phyloP scores from a whole-genome alignment of 805 yeast species.

The Ogataea allantospora region DNA sequence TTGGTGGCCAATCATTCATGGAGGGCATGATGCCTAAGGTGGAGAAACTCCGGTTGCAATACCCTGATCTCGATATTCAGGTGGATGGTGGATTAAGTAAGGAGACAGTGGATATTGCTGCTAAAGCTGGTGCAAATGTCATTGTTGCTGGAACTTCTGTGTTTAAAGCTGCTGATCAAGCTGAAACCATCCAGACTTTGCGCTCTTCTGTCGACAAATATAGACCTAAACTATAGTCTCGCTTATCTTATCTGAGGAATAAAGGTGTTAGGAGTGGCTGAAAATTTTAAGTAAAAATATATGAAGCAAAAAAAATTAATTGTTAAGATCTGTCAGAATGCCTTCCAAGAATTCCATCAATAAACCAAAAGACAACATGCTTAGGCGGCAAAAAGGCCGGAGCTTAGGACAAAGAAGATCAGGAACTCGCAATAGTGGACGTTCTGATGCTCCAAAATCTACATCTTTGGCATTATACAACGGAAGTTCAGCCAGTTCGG shows the following conservation, averaged over 20 bases:
- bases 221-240: slow-evolving; percentile 1
- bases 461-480: slow-evolving; percentile 44
- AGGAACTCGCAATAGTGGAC: slow-evolving; percentile 21
- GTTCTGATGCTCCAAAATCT: slow-evolving; percentile 19
- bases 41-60: slow-evolving; percentile 63
- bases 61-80: slow-evolving; percentile 81
- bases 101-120: slow-evolving; percentile 81
- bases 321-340: slow-evolving; percentile 41
- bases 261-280: slow-evolving; percentile 6
- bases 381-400: slow-evolving; percentile 48
- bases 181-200: slow-evolving; percentile 65
- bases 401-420: slow-evolving; percentile 56
- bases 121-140: slow-evolving; percentile 97
- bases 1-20: slow-evolving; percentile 98
- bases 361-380: slow-evolving; percentile 65
- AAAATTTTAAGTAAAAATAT: slow-evolving; percentile 7
- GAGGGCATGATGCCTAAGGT: slow-evolving; percentile 96
- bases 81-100: slow-evolving; percentile 96
- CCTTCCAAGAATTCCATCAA: slow-evolving; percentile 82
- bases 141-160: slow-evolving; percentile 97
- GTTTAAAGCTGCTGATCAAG: slow-evolving; percentile 79
- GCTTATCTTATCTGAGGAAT: slow-evolving; percentile 7
- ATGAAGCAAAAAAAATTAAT: slow-evolving; percentile 2
- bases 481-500: slow-evolving; percentile 29
- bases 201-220: slow-evolving; percentile 53